Conservation (phyloP, 2,329 filamentous ascomycete genomes). For the Fusarium sp. region DNA sequence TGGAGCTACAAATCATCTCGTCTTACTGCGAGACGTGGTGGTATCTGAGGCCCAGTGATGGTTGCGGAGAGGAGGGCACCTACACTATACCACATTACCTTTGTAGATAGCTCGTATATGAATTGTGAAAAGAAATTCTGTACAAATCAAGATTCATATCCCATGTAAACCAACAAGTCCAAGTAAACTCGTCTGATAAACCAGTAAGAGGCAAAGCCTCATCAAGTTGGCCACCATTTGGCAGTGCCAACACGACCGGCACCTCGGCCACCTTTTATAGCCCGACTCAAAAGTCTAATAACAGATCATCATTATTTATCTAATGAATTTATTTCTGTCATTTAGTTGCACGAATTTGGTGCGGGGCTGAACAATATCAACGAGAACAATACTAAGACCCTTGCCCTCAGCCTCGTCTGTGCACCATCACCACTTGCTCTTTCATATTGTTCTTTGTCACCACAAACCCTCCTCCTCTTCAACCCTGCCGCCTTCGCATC, state of each 20-base stretch:
- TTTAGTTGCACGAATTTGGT: too few relatives aligned
- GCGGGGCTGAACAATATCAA: constrained; percentile 33
- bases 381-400: constrained; percentile 36
- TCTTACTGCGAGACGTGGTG: neutral
- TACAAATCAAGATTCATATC: fast-evolving
- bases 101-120: neutral
- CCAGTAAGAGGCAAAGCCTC: too few relatives aligned
- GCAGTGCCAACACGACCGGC: constrained; percentile 10
- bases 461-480: neutral
- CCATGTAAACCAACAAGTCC: fast-evolving
- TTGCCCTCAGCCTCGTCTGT: constrained; percentile 25
- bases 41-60: fast-evolving
- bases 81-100: neutral
- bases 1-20: too few relatives aligned
- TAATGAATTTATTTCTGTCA: neutral
- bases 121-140: fast-evolving
- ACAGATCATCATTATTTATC: too few relatives aligned
- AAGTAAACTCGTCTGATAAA: neutral
- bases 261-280: neutral
- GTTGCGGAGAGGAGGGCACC: neutral
- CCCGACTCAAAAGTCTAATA: neutral
- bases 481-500: neutral
- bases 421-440: constrained; percentile 17
- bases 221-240: neutral
- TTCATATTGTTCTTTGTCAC: constrained; percentile 42